phyloP scores from a whole-genome alignment of 1,284 basidiomycete genomes.

The Thelephora terrestris region DNA sequence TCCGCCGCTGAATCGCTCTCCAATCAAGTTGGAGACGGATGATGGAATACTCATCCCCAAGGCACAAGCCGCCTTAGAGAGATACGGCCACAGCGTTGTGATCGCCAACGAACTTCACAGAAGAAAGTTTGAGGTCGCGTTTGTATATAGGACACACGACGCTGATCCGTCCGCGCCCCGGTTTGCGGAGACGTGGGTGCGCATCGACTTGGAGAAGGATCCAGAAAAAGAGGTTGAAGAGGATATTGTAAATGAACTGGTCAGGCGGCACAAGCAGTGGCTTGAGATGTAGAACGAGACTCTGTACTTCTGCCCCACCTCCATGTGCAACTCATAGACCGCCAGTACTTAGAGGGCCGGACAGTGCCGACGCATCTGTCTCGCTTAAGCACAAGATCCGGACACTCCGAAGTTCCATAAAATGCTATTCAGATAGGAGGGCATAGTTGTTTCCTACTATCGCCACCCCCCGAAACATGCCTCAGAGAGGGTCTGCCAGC shows the following conservation, averaged over 20 bases:
- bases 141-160: constrained; percentile 45
- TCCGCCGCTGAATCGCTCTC: not conserved
- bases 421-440: no score
- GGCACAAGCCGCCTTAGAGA: constrained; percentile 75
- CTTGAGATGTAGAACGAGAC: constrained; percentile 19
- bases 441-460: no score
- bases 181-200: constrained; percentile 66
- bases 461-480: no score
- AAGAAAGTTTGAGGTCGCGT: constrained; percentile 87
- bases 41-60: constrained; percentile 79
- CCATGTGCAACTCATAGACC: no score
- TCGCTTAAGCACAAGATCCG: no score
- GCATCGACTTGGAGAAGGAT: constrained; percentile 40
- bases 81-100: constrained; percentile 96
- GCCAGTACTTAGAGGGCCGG: no score
- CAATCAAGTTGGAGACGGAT: constrained; percentile 88
- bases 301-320: no score
- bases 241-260: constrained; percentile 74
- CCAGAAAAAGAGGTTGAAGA: constrained; percentile 83
- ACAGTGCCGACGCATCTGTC: no score
- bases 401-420: no score
- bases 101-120: constrained; percentile 90
- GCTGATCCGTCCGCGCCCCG: constrained; percentile 11
- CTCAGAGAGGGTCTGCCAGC: no score
- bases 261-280: constrained; percentile 70